Percentiles rank a stretch among this genome's conserved stretches.
phyloP scores from a whole-genome alignment of 192 early-diverging fungal genomes.

The Gaertneriomyces semiglobifer region DNA sequence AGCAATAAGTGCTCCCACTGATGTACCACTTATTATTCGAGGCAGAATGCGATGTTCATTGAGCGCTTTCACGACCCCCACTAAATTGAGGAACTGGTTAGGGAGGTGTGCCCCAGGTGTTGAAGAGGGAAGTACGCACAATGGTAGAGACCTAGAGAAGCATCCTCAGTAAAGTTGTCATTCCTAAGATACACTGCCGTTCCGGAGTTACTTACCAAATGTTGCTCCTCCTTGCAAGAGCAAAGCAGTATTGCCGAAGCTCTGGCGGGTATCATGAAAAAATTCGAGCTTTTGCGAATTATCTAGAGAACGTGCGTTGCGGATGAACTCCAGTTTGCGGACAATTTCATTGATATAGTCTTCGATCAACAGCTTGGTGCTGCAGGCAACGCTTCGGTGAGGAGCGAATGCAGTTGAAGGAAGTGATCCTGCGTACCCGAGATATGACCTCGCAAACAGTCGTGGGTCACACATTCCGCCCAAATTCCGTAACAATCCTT shows the following conservation, averaged over 20 bases:
- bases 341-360: conserved; percentile 72
- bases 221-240: conserved; percentile 69
- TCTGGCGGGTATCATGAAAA: conserved; percentile 69
- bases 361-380: conserved; percentile 72
- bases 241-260: conserved; percentile 72
- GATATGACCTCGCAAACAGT: conserved; percentile 54
- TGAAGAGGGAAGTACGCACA: too few species aligned
- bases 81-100: too few species aligned
- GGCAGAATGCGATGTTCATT: conserved; percentile 62
- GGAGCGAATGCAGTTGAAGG: neutral
- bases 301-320: conserved; percentile 28
- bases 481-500: conserved; percentile 67
- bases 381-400: conserved; percentile 21
- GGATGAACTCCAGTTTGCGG: conserved; percentile 53
- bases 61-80: conserved; percentile 77
- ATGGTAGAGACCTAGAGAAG: too few species aligned
- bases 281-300: conserved; percentile 61
- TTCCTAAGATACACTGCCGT: too few species aligned
- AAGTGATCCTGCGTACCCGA: conserved; percentile 41
- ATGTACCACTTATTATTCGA: conserved; percentile 72
- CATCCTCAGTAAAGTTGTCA: too few species aligned
- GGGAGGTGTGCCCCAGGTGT: conserved; percentile 19
- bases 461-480: conserved; percentile 66
- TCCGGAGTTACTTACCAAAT: conserved; percentile 48
- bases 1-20: conserved; percentile 70